Evolutionary conservation across 768 basidiomycete species (phyloP).

Genomic region (Podaxis pistillaris): DNA sequence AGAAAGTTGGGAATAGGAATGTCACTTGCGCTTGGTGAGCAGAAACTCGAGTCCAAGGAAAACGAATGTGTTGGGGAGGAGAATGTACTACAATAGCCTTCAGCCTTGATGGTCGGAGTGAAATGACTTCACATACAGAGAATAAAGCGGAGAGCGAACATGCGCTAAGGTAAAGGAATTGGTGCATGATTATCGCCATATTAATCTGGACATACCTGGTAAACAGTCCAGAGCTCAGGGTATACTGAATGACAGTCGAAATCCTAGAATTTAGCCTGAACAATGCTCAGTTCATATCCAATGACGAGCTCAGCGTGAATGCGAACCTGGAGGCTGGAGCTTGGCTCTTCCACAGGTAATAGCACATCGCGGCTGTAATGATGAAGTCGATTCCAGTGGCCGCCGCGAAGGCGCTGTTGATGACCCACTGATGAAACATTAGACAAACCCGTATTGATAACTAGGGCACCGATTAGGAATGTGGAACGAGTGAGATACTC

Average conservation of each 20-base stretch:
- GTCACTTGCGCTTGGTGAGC: conserved; percentile 39
- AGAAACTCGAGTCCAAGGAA: conserved; percentile 42
- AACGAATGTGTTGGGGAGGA: conserved; percentile 41
- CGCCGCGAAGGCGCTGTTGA: conserved; percentile 39
- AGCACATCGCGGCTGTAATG: conserved; percentile 36
- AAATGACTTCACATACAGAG: conserved; percentile 27
- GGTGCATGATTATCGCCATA: neutral
- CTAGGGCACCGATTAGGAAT: neutral
- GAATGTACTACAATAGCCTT: conserved; percentile 31
- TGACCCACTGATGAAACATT: conserved; percentile 34
- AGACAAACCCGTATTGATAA: neutral
- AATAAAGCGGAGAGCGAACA: conserved; percentile 44
- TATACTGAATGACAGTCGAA: conserved; percentile 35
- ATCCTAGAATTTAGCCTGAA: conserved; percentile 32
- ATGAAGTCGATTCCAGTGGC: conserved; percentile 44
- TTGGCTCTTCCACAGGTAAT: conserved; percentile 33
- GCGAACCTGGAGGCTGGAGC: conserved; percentile 24
- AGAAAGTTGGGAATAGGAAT: neutral
- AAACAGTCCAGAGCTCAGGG: conserved; percentile 35
- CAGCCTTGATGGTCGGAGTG: neutral
- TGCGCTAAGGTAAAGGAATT: conserved; percentile 28
- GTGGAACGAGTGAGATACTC: conserved; percentile 16
- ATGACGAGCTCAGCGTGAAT: neutral
- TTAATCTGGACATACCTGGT: conserved; percentile 28
- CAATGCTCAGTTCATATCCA: neutral